Conservation (phyloP, 23 red algal genomes). For the Cyanidiococcus yangmingshanensis region DNA sequence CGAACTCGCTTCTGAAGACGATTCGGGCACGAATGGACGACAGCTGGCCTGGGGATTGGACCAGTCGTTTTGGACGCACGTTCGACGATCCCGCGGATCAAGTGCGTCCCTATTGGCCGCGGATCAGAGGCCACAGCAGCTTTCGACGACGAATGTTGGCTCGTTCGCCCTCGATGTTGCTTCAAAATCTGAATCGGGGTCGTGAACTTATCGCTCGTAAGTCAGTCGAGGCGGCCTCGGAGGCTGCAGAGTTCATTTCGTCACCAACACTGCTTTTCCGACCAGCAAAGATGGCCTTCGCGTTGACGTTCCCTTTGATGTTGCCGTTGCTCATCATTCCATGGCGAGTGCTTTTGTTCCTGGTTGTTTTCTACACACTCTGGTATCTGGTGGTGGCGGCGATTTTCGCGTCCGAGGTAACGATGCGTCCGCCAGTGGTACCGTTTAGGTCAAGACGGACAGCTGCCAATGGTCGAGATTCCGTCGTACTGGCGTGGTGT, state of each 20-base stretch:
- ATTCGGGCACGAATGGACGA: background rate
- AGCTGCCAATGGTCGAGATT: conserved; percentile 36
- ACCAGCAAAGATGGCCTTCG: conserved; percentile 36
- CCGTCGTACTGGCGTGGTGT: conserved; percentile 69
- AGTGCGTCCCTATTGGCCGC: background rate
- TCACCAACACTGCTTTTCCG: conserved; percentile 49
- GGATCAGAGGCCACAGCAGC: background rate
- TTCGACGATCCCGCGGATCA: background rate
- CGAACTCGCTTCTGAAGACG: background rate
- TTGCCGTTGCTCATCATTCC: conserved; percentile 62
- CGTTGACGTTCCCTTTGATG: conserved; percentile 35
- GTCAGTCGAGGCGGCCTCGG: conserved; percentile 30
- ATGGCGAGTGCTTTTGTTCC: conserved; percentile 7
- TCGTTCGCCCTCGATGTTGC: conserved; percentile 5
- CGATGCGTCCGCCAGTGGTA: conserved; percentile 92
- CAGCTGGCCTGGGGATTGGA: background rate
- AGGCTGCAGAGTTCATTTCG: conserved; percentile 46
- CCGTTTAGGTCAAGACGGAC: conserved; percentile 21
- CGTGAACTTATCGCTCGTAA: conserved; percentile 19
- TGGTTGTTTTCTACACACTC: conserved; percentile 21
- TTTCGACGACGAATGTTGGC: background rate
- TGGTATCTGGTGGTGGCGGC: conserved; percentile 60
- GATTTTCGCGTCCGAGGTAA: conserved; percentile 62
- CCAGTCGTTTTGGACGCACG: background rate
- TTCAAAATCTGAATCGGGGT: conserved; percentile 22